A percentile compares a stretch with the other conserved stretches of the same genome.
phyloP scores from a whole-genome alignment of 257 asterid genomes.

The Knoxia roxburghii region DNA sequence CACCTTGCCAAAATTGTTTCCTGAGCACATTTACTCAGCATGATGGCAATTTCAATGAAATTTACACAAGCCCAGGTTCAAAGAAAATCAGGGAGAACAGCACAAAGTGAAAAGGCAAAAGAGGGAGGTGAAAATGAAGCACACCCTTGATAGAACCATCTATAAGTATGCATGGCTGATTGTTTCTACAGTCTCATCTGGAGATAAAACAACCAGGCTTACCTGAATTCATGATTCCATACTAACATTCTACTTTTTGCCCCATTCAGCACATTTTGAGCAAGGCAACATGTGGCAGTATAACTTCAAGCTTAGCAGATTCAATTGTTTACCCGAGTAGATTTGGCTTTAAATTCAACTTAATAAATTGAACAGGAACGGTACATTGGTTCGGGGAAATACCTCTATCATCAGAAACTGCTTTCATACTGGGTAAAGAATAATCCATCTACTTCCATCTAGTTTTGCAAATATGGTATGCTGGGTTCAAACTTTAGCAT shows the following conservation, averaged over 20 bases:
- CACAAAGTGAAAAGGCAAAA: slow-evolving; percentile 1
- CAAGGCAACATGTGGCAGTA: not conserved
- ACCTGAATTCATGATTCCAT: not conserved
- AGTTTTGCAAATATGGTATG: not conserved
- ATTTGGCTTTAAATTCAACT: not conserved
- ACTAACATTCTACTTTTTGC: not conserved
- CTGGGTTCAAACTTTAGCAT: not conserved
- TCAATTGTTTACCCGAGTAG: not conserved
- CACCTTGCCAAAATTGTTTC: not conserved
- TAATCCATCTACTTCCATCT: not conserved
- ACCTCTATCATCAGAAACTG: not conserved
- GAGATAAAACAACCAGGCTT: not conserved
- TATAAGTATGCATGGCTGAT: slow-evolving; percentile 4
- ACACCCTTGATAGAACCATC: too few relatives aligned
- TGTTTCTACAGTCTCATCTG: not conserved
- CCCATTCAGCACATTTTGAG: not conserved
- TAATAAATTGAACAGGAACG: not conserved
- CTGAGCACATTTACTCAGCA: not conserved
- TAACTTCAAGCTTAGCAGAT: not conserved
- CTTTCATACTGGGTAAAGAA: not conserved
- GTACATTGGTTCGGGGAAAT: not conserved
- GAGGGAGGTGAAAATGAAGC: too few relatives aligned
- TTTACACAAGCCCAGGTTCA: not conserved
- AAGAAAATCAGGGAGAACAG: not conserved
- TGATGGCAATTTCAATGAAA: not conserved